Evolutionary conservation across 805 yeast species (phyloP).

Genomic region (Sugiyamaella boreocaroliniensis): DNA sequence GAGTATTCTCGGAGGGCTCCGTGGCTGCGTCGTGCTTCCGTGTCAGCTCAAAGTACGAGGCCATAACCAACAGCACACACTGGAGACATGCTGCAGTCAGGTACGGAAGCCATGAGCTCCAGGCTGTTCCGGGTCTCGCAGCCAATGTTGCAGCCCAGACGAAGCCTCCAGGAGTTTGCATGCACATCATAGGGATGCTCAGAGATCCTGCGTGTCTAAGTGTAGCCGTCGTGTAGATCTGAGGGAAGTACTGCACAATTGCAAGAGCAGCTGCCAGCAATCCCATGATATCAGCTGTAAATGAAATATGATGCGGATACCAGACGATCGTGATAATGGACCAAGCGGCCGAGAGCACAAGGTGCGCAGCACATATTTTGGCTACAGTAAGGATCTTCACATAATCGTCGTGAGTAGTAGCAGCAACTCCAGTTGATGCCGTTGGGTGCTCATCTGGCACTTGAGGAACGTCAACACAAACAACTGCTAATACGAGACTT

Average conservation of each 20-base stretch:
- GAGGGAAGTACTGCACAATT: slow-evolving; percentile 71
- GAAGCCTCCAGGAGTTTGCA: slow-evolving; percentile 88
- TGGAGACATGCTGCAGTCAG: slow-evolving; percentile 66
- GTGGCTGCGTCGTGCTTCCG: background rate
- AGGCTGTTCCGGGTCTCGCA: slow-evolving; percentile 64
- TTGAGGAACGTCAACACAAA: slow-evolving; percentile 16
- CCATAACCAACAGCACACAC: slow-evolving; percentile 52
- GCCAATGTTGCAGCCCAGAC: slow-evolving; percentile 70
- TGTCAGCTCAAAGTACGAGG: slow-evolving; percentile 42
- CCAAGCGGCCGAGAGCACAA: slow-evolving; percentile 16
- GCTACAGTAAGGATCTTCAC: slow-evolving; percentile 15
- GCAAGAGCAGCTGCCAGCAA: slow-evolving; percentile 57
- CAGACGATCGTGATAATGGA: slow-evolving; percentile 15
- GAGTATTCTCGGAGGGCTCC: slow-evolving; percentile 7
- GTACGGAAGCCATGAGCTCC: slow-evolving; percentile 85
- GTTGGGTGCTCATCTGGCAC: slow-evolving; percentile 5
- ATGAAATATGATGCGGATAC: slow-evolving; percentile 17
- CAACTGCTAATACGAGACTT: slow-evolving; percentile 22
- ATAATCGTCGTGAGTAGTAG: slow-evolving; percentile 14
- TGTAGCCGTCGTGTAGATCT: slow-evolving; percentile 58
- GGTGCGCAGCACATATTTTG: slow-evolving; percentile 28
- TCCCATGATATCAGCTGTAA: slow-evolving; percentile 56
- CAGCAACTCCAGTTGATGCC: background rate
- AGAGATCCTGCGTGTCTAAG: slow-evolving; percentile 75
- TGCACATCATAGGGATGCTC: slow-evolving; percentile 71